A percentile compares a stretch with the other conserved stretches of the same genome.
Conservation (phyloP, 1,284 basidiomycete species). For the Papiliotrema flavescens region DNA sequence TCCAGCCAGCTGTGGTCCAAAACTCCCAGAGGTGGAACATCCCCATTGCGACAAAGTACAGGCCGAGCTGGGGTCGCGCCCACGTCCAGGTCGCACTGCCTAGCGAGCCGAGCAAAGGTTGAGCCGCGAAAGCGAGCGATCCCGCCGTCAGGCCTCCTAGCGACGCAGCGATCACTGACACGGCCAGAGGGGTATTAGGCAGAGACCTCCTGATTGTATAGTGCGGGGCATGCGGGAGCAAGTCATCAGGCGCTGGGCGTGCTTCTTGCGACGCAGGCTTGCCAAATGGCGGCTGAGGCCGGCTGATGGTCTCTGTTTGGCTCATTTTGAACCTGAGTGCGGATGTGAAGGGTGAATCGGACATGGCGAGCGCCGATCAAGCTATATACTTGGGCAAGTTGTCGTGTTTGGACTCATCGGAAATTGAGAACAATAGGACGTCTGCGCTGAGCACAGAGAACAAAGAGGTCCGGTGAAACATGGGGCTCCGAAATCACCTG, state of each 20-base stretch:
- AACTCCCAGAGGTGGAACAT: constrained; percentile 93
- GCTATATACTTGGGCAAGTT: too few relatives aligned
- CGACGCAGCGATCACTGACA: constrained; percentile 67
- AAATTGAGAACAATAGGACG: not conserved
- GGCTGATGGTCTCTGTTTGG: constrained; percentile 1
- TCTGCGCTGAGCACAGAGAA: too few relatives aligned
- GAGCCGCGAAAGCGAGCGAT: constrained; percentile 50
- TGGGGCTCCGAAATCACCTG: too few relatives aligned
- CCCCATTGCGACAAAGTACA: constrained; percentile 76
- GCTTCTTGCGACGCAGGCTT: not conserved
- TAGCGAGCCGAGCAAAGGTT: constrained; percentile 47
- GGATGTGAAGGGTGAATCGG: not conserved
- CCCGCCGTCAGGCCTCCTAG: constrained; percentile 55
- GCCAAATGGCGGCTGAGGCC: not conserved
- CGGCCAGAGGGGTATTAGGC: constrained; percentile 77
- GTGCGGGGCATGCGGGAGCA: constrained; percentile 28
- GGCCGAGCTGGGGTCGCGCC: constrained; percentile 70
- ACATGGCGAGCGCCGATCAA: too few relatives aligned
- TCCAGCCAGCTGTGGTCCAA: constrained; percentile 92
- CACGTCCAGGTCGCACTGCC: constrained; percentile 54
- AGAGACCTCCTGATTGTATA: constrained; percentile 58
- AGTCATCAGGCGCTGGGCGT: constrained; percentile 1
- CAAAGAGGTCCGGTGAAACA: too few relatives aligned
- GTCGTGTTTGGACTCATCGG: not conserved
- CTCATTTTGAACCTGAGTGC: not conserved